Conservation (phyloP, 2,329 filamentous ascomycete species). For the Taxawa tesnikishii region DNA sequence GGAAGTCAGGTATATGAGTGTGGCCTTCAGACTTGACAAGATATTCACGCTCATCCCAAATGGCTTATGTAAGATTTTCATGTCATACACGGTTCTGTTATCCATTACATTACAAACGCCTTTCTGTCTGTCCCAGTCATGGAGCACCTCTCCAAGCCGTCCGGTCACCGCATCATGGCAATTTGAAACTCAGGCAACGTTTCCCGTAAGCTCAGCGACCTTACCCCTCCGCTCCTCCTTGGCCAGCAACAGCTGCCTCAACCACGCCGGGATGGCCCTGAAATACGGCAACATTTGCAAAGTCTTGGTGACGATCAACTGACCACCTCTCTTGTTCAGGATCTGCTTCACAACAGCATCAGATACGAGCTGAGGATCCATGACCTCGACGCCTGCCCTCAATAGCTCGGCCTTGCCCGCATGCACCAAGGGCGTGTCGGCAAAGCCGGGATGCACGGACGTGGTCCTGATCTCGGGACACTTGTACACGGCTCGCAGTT, state of each 20-base stretch:
- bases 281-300: conserved; percentile 1
- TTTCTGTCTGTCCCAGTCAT: too few species aligned
- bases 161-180: too few species aligned
- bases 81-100: too few species aligned
- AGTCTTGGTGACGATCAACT: conserved; percentile 25
- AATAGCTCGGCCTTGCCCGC: conserved; percentile 20
- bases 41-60: too few species aligned
- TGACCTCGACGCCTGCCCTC: conserved; percentile 17
- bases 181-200: too few species aligned
- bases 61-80: too few species aligned
- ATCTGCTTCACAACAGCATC: conserved; percentile 32
- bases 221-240: too few species aligned
- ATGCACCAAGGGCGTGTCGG: conserved; percentile 26
- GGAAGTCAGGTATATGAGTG: too few species aligned
- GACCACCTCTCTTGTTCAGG: conserved; percentile 25
- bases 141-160: too few species aligned
- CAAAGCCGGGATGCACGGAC: conserved; percentile 30
- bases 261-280: conserved; percentile 7
- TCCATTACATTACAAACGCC: too few species aligned
- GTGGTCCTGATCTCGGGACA: conserved; percentile 30
- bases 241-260: conserved; percentile 7
- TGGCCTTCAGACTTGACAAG: too few species aligned
- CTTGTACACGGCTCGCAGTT: conserved; percentile 29
- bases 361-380: conserved; percentile 27
- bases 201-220: too few species aligned